Evolutionary conservation across 2,329 filamentous ascomycete genomes (phyloP).

Genomic region (Microcyclospora tardicrescens): DNA sequence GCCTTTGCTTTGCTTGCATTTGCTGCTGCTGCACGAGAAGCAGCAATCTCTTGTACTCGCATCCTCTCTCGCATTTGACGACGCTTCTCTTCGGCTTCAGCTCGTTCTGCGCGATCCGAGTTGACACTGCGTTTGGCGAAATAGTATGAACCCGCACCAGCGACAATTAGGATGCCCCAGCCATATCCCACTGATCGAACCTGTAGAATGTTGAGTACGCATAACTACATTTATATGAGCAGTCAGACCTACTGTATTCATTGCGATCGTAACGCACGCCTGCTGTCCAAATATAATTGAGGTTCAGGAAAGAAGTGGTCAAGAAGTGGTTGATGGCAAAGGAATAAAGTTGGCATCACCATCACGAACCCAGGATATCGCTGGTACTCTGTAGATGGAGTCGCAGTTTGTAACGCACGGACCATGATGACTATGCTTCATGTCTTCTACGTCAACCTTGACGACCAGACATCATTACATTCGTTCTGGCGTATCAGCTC

Average conservation of each 20-base stretch:
- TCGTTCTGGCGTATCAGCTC: too few species aligned
- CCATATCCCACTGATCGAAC: conserved; percentile 49
- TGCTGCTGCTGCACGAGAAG: conserved; percentile 5
- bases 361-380: too few species aligned
- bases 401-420: too few species aligned
- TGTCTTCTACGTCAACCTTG: background rate
- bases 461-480: too few species aligned
- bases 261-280: conserved; percentile 2
- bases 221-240: background rate
- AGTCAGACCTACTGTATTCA: conserved; percentile 15
- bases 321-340: too few species aligned
- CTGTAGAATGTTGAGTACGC: conserved; percentile 1
- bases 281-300: too few species aligned
- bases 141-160: conserved; percentile 84
- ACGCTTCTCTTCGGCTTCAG: conserved; percentile 56
- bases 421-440: background rate
- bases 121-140: conserved; percentile 95
- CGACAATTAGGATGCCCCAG: conserved; percentile 78
- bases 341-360: too few species aligned
- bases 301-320: too few species aligned
- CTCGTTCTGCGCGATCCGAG: conserved; percentile 63
- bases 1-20: conserved; percentile 4
- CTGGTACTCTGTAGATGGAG: too few species aligned
- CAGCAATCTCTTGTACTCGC: conserved; percentile 12
- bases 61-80: conserved; percentile 15